Evolutionary conservation across 2,329 filamentous ascomycete genomes (phyloP), one percentile per base, ranked within the genome.

Genomic region (Sporothrix curviconia): DNA sequence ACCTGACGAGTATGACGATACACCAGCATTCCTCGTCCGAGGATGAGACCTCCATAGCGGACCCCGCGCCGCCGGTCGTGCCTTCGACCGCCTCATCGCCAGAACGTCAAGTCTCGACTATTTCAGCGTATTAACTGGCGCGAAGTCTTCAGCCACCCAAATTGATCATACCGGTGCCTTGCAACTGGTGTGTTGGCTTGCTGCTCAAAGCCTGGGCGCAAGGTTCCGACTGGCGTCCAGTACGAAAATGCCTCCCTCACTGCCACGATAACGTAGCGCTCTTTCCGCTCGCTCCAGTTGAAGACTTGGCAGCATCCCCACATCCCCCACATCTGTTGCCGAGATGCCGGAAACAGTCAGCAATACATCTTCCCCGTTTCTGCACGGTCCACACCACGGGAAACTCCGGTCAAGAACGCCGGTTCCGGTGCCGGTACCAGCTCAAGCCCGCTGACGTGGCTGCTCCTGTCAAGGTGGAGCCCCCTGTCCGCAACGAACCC

Each of bases 181-280:
- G n/a, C n/a, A n/a, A n/a, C n/a, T n/a, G n/a, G n/a, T 86, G 83
- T 61, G 83, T 83, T 54, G 83, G 82, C 30, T 57, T 86, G 83
- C 70, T 85, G 82, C 65, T 76, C 84, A 70, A 78, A 74, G 52
- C 61, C 77, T 50, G 72, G 71, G 49, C 69, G 70, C 52, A 73
- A 75, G 61, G 74, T n/a, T n/a, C 72, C 52, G 69, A 75, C 2
- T n/a, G 74, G 73, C 32, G 60, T 82, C 46, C 72, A 79, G 40
- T 82, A 78, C 58, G 82, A 85, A 65, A 68, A 67, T 7, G 70
- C 86, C 19, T n/a, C n/a, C n/a, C n/a, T 66, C 74, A 15, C 67
- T 83, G 2, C 92, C 92, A n/a, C 1, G 84, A 94, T 70, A 97
- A 95, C 66, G 81, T 86, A 59, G 94, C 94, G 15, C n/a, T n/a